Evolutionary conservation across 305 asterid species (phyloP).

Genomic region (Fraxinus xanthoxyloides): DNA sequence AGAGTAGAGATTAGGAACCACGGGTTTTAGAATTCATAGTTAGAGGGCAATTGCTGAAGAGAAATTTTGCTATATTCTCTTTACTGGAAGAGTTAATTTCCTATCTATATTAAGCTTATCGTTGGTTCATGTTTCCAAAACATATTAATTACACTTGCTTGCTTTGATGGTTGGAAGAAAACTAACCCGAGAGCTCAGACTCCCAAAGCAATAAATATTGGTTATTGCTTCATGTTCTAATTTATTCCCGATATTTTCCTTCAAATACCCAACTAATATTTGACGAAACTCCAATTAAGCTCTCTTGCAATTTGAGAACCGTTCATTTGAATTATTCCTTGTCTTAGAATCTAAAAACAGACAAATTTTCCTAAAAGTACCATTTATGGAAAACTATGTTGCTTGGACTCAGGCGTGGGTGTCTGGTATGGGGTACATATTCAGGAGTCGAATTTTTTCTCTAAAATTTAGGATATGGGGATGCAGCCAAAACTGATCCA

Average conservation of each 20-base stretch:
- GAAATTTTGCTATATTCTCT: neutral
- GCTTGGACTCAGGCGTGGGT: neutral
- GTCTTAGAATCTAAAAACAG: neutral
- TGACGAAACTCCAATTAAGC: neutral
- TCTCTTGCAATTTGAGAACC: neutral
- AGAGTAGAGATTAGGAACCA: neutral
- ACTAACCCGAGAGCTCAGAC: neutral
- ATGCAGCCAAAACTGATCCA: neutral
- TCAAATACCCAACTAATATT: neutral
- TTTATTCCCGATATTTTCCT: neutral
- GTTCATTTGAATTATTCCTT: neutral
- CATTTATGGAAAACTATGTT: neutral
- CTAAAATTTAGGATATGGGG: neutral
- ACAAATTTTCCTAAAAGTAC: neutral
- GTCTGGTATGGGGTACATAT: neutral
- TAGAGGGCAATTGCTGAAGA: neutral
- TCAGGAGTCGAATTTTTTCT: neutral
- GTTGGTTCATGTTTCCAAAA: neutral
- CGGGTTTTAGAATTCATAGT: neutral
- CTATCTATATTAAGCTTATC: neutral
- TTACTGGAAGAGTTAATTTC: neutral
- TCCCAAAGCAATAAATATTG: neutral
- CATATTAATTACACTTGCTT: neutral
- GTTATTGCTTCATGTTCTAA: neutral
- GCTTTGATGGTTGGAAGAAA: neutral